Conservation (phyloP, 164 flowering plant species). For the Chimonanthus praecox region DNA sequence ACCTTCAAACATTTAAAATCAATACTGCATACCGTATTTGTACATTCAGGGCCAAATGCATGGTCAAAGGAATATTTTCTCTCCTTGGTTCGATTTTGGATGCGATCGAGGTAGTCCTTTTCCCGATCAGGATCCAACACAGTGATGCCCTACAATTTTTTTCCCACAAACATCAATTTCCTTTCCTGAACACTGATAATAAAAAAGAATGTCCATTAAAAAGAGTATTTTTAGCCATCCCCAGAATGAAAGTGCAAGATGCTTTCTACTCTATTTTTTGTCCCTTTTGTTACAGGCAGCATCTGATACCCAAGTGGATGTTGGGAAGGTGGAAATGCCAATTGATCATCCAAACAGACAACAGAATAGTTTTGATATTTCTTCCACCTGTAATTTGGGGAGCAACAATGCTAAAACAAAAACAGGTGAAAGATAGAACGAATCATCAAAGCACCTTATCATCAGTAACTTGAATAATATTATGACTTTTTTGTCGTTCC, state of each 20-base stretch:
- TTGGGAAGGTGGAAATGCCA: no score
- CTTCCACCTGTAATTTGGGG: background rate
- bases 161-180: background rate
- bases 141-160: conserved; percentile 51
- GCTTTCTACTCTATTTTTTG: no score
- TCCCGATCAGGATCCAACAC: conserved; percentile 83
- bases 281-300: no score
- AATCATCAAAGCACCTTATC: conserved; percentile 41
- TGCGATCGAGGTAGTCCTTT: conserved; percentile 76
- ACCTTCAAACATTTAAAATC: background rate
- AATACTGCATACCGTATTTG: conserved; percentile 42
- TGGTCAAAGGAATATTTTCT: conserved; percentile 66
- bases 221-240: no score
- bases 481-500: conserved; percentile 41
- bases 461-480: conserved; percentile 62
- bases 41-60: conserved; percentile 65
- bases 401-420: background rate
- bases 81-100: conserved; percentile 80
- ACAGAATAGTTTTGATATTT: no score
- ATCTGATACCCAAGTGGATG: no score
- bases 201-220: background rate
- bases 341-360: no score
- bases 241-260: no score
- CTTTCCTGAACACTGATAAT: background rate
- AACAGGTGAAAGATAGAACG: background rate